These are phyloP conservation scores for Tricladium varicosporioides DNA, from an alignment of 2,329 filamentous ascomycete species.

Conservation along the genomic window DNA sequence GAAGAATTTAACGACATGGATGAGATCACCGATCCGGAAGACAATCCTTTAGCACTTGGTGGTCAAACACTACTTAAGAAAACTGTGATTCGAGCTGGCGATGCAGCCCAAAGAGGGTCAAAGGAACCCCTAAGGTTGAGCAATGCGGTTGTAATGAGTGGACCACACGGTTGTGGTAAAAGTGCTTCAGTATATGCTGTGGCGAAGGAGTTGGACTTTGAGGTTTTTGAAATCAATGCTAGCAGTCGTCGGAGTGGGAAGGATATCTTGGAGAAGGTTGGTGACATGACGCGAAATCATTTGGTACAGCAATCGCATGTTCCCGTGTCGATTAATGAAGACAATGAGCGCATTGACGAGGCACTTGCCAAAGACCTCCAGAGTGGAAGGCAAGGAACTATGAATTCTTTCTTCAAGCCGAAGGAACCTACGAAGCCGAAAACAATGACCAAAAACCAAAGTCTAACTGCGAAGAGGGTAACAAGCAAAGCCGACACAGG, in stretches of 20 bases:
- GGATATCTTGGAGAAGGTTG: conserved; percentile 87
- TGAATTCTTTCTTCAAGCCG: conserved; percentile 77
- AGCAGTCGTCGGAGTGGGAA: conserved; percentile 80
- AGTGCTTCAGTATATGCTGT: conserved; percentile 89
- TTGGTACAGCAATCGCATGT: conserved; percentile 62
- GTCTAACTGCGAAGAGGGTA: conserved; percentile 25
- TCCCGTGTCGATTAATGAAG: conserved; percentile 32
- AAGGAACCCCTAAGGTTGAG: conserved; percentile 51
- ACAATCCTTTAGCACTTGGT: conserved; percentile 37
- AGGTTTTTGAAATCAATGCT: conserved; percentile 92
- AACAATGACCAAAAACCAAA: conserved; percentile 26
- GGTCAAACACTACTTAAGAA: conserved; percentile 44
- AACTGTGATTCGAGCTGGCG: conserved; percentile 51
- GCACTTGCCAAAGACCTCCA: conserved; percentile 57
- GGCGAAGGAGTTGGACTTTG: conserved; percentile 87
- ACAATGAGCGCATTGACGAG: conserved; percentile 37
- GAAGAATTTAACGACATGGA: conserved; percentile 71
- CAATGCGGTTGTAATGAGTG: conserved; percentile 85
- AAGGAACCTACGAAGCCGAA: conserved; percentile 37
- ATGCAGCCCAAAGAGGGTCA: conserved; percentile 34
- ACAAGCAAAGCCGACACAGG: conserved; percentile 3
- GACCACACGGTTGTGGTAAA: conserved; percentile 87
- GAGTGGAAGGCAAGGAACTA: conserved; percentile 71
- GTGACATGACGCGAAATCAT: conserved; percentile 96
- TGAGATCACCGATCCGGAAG: conserved; percentile 63